Conservation (phyloP, 805 yeast genomes). For the Zygoascus tannicola region DNA sequence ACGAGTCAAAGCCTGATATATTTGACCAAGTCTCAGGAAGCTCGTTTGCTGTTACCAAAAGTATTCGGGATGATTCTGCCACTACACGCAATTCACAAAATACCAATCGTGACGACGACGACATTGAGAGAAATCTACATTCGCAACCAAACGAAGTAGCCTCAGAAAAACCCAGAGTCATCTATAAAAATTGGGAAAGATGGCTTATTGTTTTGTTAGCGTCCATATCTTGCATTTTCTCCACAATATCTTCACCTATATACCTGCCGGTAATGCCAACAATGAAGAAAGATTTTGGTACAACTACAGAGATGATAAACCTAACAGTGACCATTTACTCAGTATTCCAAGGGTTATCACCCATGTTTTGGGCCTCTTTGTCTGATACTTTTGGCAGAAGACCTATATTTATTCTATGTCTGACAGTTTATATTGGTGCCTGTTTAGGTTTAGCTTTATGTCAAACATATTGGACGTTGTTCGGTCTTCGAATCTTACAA, state of each 20-base stretch:
- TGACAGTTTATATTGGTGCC: constrained; percentile 47
- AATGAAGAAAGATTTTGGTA: constrained; percentile 44
- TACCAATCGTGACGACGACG: no score
- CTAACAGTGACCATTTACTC: constrained; percentile 69
- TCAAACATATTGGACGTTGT: constrained; percentile 48
- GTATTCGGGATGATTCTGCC: no score
- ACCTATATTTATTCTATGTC: constrained; percentile 49
- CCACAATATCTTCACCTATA: constrained; percentile 66
- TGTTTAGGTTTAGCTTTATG: constrained; percentile 59
- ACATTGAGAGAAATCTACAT: no score
- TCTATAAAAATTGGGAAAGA: neutral
- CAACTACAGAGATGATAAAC: constrained; percentile 51
- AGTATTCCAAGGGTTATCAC: constrained; percentile 67
- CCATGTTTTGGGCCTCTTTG: constrained; percentile 55
- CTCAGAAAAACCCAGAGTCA: neutral
- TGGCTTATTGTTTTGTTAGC: constrained; percentile 10
- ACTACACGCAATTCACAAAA: no score
- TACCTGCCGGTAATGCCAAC: constrained; percentile 69
- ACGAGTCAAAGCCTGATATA: no score
- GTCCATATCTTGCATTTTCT: constrained; percentile 44
- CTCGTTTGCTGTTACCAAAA: no score
- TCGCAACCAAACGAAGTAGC: no score
- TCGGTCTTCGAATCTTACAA: constrained; percentile 63
- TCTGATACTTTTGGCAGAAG: constrained; percentile 70
- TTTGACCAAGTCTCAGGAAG: no score